Percentiles rank a stretch among this genome's conserved stretches.
Conservation (phyloP, 495 filamentous ascomycete genomes). For the Physcia stellaris region DNA sequence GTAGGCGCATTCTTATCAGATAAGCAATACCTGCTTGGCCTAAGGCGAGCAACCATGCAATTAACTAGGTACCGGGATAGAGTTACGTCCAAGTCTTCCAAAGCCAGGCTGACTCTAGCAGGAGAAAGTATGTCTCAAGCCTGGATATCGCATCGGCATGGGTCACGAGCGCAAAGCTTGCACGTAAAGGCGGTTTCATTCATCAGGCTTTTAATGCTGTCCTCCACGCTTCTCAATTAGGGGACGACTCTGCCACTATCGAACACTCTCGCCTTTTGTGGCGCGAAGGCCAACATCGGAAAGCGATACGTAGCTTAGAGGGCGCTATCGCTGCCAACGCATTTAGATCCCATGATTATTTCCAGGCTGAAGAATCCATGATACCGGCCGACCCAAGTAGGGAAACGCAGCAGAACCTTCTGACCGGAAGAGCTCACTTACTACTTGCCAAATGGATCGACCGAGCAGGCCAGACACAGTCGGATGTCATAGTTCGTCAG, state of each 20-base stretch:
- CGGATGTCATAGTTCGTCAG: slow-evolving; percentile 56
- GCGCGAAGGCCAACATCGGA: slow-evolving; percentile 85
- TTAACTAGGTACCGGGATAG: slow-evolving; percentile 48
- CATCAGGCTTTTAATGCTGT: slow-evolving; percentile 88
- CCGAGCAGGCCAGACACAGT: slow-evolving; percentile 76
- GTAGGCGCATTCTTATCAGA: slow-evolving; percentile 76
- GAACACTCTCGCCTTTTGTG: slow-evolving; percentile 90
- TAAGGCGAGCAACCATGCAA: slow-evolving; percentile 77
- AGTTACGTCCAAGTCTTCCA: no score
- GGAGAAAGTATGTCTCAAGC: slow-evolving; percentile 36
- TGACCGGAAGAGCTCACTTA: slow-evolving; percentile 51
- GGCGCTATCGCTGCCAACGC: slow-evolving; percentile 67
- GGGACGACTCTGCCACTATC: slow-evolving; percentile 72
- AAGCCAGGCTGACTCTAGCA: no score
- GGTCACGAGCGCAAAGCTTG: slow-evolving; percentile 74
- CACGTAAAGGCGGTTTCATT: slow-evolving; percentile 67
- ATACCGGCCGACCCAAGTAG: slow-evolving; percentile 17
- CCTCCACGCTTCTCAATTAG: slow-evolving; percentile 71
- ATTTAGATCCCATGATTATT: slow-evolving; percentile 39
- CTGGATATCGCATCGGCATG: slow-evolving; percentile 69
- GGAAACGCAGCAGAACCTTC: slow-evolving; percentile 32
- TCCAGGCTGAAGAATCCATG: slow-evolving; percentile 26
- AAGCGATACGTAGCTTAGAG: slow-evolving; percentile 83
- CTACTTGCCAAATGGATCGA: slow-evolving; percentile 96
- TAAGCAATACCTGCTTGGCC: slow-evolving; percentile 87